Evolutionary conservation across 108 stramenopile species (phyloP).

Genomic region (Nannochloropsis gaditana): DNA sequence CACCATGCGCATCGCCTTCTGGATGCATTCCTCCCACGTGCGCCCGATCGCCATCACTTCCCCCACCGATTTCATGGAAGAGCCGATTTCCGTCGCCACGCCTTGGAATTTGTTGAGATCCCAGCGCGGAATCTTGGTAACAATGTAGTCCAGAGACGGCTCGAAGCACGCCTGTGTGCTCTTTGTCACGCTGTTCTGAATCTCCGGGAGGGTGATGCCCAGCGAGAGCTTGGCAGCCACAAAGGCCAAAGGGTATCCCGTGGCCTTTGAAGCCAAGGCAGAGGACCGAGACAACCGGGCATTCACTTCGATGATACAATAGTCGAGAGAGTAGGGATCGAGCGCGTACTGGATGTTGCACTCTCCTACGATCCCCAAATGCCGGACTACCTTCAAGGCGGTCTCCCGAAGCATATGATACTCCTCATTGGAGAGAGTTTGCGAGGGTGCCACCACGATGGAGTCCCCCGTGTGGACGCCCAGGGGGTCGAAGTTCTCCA

Average conservation of each 20-base stretch:
- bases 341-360: constrained; percentile 99
- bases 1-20: constrained; percentile 97
- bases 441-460: constrained; percentile 95
- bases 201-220: constrained; percentile 82
- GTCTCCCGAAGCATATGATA: constrained; percentile 97
- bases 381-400: constrained; percentile 87
- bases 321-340: constrained; percentile 81
- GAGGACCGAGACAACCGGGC: constrained; percentile 94
- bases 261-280: constrained; percentile 95
- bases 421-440: constrained; percentile 89
- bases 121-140: constrained; percentile 97
- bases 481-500: constrained; percentile 97
- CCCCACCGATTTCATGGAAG: constrained; percentile 94
- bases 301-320: constrained; percentile 95
- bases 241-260: constrained; percentile 96
- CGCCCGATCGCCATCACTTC: constrained; percentile 99
- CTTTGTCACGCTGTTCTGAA: constrained; percentile 85
- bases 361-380: constrained; percentile 94
- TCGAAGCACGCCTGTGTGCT: constrained; percentile 94
- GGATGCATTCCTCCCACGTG: constrained; percentile 89
- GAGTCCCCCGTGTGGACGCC: constrained; percentile 97
- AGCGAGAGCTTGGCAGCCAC: constrained; percentile 92
- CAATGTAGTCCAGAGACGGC: constrained; percentile 95
- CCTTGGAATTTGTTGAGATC: constrained; percentile 90
- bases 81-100: constrained; percentile 82